phyloP scores from a whole-genome alignment of 805 yeast genomes.

The Blastobotrys mokoenaii region DNA sequence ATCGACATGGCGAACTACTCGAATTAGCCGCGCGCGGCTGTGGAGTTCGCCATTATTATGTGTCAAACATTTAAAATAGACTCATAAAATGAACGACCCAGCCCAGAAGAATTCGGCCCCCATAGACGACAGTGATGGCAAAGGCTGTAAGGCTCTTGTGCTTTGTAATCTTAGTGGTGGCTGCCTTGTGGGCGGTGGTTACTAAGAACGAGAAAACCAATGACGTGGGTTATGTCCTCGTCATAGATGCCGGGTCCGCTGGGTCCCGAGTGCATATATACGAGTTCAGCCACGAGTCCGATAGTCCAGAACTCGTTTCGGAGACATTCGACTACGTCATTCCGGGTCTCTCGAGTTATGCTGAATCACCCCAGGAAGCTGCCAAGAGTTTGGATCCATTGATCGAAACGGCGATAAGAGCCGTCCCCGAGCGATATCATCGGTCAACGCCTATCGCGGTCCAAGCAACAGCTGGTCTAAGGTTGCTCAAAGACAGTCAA shows the following conservation, averaged over 20 bases:
- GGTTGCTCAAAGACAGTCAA: slow-evolving; percentile 72
- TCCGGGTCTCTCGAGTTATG: slow-evolving; percentile 84
- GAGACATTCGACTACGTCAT: slow-evolving; percentile 81
- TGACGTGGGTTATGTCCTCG: slow-evolving; percentile 51
- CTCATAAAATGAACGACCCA: neutral
- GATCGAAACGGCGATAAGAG: slow-evolving; percentile 60
- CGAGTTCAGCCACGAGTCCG: slow-evolving; percentile 57
- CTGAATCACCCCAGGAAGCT: slow-evolving; percentile 70
- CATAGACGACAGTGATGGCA: too few species aligned
- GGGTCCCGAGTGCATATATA: slow-evolving; percentile 93
- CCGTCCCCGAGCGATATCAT: slow-evolving; percentile 63
- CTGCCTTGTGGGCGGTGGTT: too few species aligned
- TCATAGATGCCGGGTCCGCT: slow-evolving; percentile 96
- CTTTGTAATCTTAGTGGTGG: too few species aligned
- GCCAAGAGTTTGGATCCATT: slow-evolving; percentile 80
- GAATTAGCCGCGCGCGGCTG: too few species aligned
- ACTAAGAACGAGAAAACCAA: neutral
- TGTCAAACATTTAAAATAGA: too few species aligned
- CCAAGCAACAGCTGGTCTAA: slow-evolving; percentile 95
- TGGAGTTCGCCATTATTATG: too few species aligned
- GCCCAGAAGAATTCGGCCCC: neutral
- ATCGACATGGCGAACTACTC: too few species aligned
- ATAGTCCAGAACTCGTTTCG: slow-evolving; percentile 67
- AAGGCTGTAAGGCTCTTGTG: too few species aligned
- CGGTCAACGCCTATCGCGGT: slow-evolving; percentile 89